A percentile compares a stretch with the other conserved stretches of the same genome.
Conservation (phyloP, 306 rosid genomes). For the Quillaja saponaria region DNA sequence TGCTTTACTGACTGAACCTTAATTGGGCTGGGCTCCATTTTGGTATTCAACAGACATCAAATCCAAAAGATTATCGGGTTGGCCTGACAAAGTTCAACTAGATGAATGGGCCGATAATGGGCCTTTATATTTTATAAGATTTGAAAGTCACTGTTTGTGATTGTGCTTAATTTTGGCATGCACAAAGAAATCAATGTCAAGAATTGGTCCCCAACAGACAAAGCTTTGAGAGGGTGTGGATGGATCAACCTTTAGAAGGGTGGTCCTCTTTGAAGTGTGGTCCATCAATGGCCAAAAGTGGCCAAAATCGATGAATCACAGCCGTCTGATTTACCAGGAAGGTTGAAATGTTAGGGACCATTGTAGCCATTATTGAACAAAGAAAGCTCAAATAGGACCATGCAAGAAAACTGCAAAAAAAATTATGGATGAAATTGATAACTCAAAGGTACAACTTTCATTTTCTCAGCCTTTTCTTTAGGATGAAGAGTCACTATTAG, state of each 20-base stretch:
- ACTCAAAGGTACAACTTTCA: conserved; percentile 39
- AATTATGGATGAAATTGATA: conserved; percentile 47
- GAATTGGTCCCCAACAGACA: conserved; percentile 36
- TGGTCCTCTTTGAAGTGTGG: conserved; percentile 54
- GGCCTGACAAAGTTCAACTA: no score
- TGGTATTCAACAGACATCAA: no score
- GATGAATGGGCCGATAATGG: not conserved
- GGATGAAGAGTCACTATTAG: conserved; percentile 37
- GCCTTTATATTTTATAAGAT: conserved; percentile 14
- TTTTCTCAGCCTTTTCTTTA: conserved; percentile 22
- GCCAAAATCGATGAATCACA: conserved; percentile 50
- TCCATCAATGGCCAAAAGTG: conserved; percentile 33
- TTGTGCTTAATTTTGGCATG: not conserved
- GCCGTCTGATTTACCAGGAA: conserved; percentile 30
- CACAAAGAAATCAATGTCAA: conserved; percentile 33
- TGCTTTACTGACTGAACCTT: no score
- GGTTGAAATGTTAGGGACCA: conserved; percentile 38
- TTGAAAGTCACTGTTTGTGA: conserved; percentile 22
- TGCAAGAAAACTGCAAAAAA: conserved; percentile 30
- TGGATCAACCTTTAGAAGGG: conserved; percentile 28
- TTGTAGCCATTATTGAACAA: conserved; percentile 31
- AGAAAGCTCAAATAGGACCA: conserved; percentile 22
- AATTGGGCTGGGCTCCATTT: no score
- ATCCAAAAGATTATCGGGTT: no score
- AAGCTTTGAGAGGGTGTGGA: conserved; percentile 24